Percentiles rank a stretch among this genome's conserved stretches.
phyloP scores from a whole-genome alignment of 116 monocot genomes.

The Phalaenopsis hybrid region DNA sequence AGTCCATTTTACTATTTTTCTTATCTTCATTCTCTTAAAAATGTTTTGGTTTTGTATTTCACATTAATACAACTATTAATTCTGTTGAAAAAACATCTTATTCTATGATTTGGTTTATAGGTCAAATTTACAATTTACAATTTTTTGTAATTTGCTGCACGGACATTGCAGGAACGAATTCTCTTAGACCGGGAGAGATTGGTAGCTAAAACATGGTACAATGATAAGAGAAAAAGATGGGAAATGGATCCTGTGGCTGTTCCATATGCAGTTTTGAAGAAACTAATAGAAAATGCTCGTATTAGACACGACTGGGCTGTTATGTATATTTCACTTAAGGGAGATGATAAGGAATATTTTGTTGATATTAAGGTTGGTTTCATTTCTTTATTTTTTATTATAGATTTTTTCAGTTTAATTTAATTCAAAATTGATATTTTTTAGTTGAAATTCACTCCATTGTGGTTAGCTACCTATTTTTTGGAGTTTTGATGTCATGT shows the following conservation, averaged over 20 bases:
- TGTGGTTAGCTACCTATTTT: background rate
- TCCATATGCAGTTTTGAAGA: constrained; percentile 75
- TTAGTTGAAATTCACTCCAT: background rate
- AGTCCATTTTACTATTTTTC: background rate
- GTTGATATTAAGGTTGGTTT: constrained; percentile 68
- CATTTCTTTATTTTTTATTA: background rate
- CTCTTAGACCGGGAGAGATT: constrained; percentile 69
- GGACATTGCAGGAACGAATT: constrained; percentile 49
- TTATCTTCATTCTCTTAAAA: background rate
- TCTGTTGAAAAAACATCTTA: background rate
- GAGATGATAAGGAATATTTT: constrained; percentile 77
- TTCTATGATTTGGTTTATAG: background rate
- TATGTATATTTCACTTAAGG: constrained; percentile 78
- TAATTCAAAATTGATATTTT: background rate
- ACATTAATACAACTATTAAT: background rate
- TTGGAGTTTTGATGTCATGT: constrained; percentile 3
- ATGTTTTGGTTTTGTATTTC: background rate
- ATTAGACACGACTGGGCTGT: constrained; percentile 90
- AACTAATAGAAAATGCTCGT: constrained; percentile 54
- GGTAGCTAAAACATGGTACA: constrained; percentile 68
- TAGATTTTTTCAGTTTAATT: background rate
- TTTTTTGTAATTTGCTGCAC: constrained; percentile 7
- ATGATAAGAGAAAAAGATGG: constrained; percentile 76
- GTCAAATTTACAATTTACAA: background rate
- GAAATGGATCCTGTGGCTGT: constrained; percentile 86